Base-by-base conservation (phyloP, 805 yeast genomes). In the Ogataea wickerhamii region DNA sequence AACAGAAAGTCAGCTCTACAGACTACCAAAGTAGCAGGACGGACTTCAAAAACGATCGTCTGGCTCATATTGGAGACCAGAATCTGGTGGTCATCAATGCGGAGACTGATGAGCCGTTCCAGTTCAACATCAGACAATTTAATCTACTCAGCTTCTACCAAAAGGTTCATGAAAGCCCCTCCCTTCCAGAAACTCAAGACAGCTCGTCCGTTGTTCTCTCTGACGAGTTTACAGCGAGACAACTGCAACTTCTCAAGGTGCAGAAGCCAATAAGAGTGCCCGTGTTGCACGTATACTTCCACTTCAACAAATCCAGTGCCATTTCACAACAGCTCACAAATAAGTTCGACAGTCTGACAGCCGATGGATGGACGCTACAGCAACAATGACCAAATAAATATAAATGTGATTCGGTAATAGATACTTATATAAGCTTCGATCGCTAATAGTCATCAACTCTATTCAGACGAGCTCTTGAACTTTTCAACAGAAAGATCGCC, bases 401-500 rank as follows among this genome's bases (percentile, higher is more conserved):
- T 7, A 29, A 10, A 11, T 29, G 22, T 17, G 22, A 29, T 29
- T 29, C 22, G 18, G 22, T 29, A 29, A 10, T 29, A 29, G 20
- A 29, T 17, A 26, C 17, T 8, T 26, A 12, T 26, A 26, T 12
- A 26, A 17, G 21, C 27, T 27, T 20, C 32, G 19, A 16, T 30
- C 13, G 24, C 36, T 36, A 17, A 22, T 37, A 19, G 32, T 22
- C 25, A 22, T 12, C 8, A 8, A 8, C 25, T 22, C 25, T 22
- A 22, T 12, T 22, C 25, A 22, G 17, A 26, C 7, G 40, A 38
- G 21, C 40, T 42, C 48, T 55, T 54, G 48, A 60, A 58, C 47
- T 49, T 52, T 35, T 60, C 65, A 40, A 60, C 51, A 22, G 62
- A 56, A 37, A 63, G 54, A 49, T 63, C 60, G 53, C 67, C 68